Percentiles rank a stretch among this genome's conserved stretches.
Conservation (phyloP, 305 asterid species). For the Caryopteris hybrid region DNA sequence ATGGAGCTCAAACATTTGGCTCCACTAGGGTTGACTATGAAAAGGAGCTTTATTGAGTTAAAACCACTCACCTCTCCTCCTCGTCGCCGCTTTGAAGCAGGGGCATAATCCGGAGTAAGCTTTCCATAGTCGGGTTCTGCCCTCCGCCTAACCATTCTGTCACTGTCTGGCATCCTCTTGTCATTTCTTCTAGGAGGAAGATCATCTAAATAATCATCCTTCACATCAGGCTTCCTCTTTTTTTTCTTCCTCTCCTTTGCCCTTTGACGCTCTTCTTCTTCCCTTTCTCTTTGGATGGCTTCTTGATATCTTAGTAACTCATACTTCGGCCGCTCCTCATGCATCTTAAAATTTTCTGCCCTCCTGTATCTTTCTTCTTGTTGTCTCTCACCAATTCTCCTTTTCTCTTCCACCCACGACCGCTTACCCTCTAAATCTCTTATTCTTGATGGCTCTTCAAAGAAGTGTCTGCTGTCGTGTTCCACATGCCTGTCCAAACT, state of each 20-base stretch:
- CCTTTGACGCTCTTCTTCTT: conserved; percentile 76
- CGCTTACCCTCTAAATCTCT: conserved; percentile 54
- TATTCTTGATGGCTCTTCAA: conserved; percentile 58
- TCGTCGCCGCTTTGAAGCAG: conserved; percentile 77
- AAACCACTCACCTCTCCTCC: conserved; percentile 83
- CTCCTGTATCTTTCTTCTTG: conserved; percentile 58
- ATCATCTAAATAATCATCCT: conserved; percentile 66
- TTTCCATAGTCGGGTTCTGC: conserved; percentile 50
- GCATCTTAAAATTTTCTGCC: conserved; percentile 48
- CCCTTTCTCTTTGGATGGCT: conserved; percentile 77
- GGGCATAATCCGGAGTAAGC: conserved; percentile 47
- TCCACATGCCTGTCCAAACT: conserved; percentile 49
- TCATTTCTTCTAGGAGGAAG: conserved; percentile 68
- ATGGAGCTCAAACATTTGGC: conserved; percentile 5
- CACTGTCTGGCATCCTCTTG: conserved; percentile 66
- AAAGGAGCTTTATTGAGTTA: neutral
- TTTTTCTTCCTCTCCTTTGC: conserved; percentile 75
- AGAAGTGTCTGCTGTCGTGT: conserved; percentile 36
- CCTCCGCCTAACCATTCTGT: conserved; percentile 54
- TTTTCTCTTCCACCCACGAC: conserved; percentile 60
- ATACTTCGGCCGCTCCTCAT: conserved; percentile 57
- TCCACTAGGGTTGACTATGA: neutral
- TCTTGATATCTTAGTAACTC: conserved; percentile 67
- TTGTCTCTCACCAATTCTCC: conserved; percentile 49
- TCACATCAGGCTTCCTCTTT: conserved; percentile 59